Conservation (phyloP, 1,284 basidiomycete species). For the Rhizoctonia solani region DNA sequence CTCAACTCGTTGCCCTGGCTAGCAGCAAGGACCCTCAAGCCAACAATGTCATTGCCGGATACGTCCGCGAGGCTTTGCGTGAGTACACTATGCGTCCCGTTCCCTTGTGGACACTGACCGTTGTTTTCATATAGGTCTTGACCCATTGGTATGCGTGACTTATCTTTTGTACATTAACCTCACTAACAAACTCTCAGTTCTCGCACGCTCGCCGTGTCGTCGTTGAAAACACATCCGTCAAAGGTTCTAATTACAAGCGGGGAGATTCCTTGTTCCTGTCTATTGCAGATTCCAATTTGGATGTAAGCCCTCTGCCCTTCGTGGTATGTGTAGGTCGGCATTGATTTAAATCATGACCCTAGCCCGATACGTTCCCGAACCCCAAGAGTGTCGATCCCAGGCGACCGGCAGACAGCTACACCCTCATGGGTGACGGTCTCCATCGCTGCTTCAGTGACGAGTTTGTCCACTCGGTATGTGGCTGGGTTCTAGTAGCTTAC, state of each 20-base stretch:
- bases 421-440: slow-evolving; percentile 57
- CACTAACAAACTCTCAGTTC: slow-evolving; percentile 3
- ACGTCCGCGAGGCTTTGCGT: slow-evolving; percentile 70
- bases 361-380: slow-evolving; percentile 57
- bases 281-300: slow-evolving; percentile 3
- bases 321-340: no score
- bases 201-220: slow-evolving; percentile 37
- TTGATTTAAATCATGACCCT: no score
- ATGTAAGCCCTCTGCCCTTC: not conserved
- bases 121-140: slow-evolving; percentile 50
- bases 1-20: slow-evolving; percentile 50
- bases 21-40: slow-evolving; percentile 49
- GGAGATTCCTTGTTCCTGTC: slow-evolving; percentile 15
- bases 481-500: not conserved
- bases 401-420: slow-evolving; percentile 55
- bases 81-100: slow-evolving; percentile 42
- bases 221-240: slow-evolving; percentile 53
- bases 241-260: not conserved
- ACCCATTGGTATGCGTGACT: slow-evolving; percentile 54
- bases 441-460: slow-evolving; percentile 62
- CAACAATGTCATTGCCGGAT: slow-evolving; percentile 52
- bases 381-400: slow-evolving; percentile 54
- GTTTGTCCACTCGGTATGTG: slow-evolving; percentile 36
- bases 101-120: not conserved
- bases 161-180: slow-evolving; percentile 39